These are phyloP conservation scores for Lathyrus oleraceus DNA, from an alignment of 306 rosid species.

Conservation along the genomic window DNA sequence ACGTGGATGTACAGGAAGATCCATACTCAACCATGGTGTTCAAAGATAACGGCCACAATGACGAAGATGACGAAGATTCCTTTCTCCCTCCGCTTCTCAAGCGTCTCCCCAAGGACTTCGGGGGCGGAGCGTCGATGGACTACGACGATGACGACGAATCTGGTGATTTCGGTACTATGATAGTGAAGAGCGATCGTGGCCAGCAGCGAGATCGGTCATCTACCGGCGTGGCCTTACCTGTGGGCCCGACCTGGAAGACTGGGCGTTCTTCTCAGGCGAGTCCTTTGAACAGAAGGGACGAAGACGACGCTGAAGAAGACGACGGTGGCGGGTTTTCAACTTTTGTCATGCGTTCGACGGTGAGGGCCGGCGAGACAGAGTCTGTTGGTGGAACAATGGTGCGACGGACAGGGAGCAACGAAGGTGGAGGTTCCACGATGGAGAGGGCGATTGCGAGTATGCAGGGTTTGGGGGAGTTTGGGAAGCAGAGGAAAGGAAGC, in stretches of 20 bases:
- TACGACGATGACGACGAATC: constrained; percentile 59
- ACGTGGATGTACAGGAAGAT: constrained; percentile 46
- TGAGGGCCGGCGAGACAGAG: constrained; percentile 58
- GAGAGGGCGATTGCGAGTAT: constrained; percentile 92
- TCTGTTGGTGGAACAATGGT: constrained; percentile 66
- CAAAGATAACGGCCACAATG: constrained; percentile 62
- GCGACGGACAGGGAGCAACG: constrained; percentile 44
- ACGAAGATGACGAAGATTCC: constrained; percentile 61
- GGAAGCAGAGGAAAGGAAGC: constrained; percentile 69
- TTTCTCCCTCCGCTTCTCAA: constrained; percentile 93
- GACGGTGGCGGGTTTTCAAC: constrained; percentile 65
- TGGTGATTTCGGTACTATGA: constrained; percentile 80
- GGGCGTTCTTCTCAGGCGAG: constrained; percentile 43
- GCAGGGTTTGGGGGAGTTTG: constrained; percentile 74
- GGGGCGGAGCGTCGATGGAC: constrained; percentile 84
- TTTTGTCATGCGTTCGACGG: constrained; percentile 63
- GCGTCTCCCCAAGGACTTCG: constrained; percentile 93
- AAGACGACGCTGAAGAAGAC: constrained; percentile 29
- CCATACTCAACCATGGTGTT: constrained; percentile 74
- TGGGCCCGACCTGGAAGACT: constrained; percentile 41
- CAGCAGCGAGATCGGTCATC: constrained; percentile 47
- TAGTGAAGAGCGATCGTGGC: constrained; percentile 59
- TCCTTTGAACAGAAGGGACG: constrained; percentile 28
- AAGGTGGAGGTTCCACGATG: constrained; percentile 58
- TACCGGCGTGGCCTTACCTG: constrained; percentile 37